Percentiles rank a stretch among this genome's conserved stretches.
Evolutionary conservation across 345 rosid genomes (phyloP).

Genomic region (Laguncularia racemosa): DNA sequence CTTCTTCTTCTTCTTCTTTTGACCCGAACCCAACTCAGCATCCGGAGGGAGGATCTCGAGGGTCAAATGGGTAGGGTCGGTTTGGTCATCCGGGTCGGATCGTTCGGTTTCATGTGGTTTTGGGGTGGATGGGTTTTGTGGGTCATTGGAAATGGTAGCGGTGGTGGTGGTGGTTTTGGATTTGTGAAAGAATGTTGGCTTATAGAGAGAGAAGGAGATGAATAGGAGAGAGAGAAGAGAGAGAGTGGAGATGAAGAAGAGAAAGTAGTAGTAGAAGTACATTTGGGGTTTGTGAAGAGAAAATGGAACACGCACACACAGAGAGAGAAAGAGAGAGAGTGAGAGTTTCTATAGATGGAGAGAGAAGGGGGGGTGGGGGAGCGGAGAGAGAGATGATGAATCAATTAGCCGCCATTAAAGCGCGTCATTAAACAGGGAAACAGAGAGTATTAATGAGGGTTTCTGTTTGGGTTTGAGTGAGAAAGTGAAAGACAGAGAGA

Average conservation of each 20-base stretch:
- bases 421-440: slow-evolving; percentile 6
- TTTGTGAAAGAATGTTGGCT: not conserved
- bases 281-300: not conserved
- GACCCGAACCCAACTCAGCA: slow-evolving; percentile 8
- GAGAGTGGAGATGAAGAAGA: slow-evolving; percentile 27
- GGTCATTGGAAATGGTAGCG: not conserved
- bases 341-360: not conserved
- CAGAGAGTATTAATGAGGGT: not conserved
- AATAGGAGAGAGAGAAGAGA: slow-evolving; percentile 31
- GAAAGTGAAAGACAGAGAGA: too few relatives aligned
- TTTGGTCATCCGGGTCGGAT: slow-evolving; percentile 12
- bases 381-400: not conserved
- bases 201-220: slow-evolving; percentile 26
- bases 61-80: slow-evolving; percentile 27
- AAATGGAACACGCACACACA: not conserved
- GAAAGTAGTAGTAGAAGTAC: slow-evolving; percentile 3
- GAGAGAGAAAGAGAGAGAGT: slow-evolving; percentile 1
- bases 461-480: not conserved
- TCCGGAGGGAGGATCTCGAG: slow-evolving; percentile 44
- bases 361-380: not conserved
- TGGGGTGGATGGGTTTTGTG: not conserved
- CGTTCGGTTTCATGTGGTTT: slow-evolving; percentile 5
- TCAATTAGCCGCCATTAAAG: slow-evolving; percentile 4
- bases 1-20: slow-evolving; percentile 10
- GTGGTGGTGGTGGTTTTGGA: too few relatives aligned